Conservation (phyloP, 352 stramenopile genomes). For the Globisporangium spinosum region DNA sequence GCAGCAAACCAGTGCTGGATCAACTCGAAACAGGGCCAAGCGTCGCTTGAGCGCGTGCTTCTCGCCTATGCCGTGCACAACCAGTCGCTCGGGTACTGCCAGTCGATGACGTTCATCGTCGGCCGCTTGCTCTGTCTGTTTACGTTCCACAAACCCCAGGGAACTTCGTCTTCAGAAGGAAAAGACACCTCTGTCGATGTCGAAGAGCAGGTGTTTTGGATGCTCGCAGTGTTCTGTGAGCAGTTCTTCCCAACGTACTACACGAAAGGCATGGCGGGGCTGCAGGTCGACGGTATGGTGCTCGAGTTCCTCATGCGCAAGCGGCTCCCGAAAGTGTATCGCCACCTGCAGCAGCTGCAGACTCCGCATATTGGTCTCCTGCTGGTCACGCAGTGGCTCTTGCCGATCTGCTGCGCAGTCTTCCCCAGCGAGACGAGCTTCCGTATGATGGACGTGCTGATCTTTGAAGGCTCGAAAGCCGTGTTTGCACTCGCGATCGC, state of each 20-base stretch:
- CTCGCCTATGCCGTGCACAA: slow-evolving; percentile 81
- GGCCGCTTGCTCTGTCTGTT: slow-evolving; percentile 68
- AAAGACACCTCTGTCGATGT: slow-evolving; percentile 4
- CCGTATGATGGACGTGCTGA: slow-evolving; percentile 53
- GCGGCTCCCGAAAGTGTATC: slow-evolving; percentile 49
- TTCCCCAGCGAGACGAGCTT: slow-evolving; percentile 68
- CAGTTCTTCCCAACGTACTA: slow-evolving; percentile 61
- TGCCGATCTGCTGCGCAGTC: slow-evolving; percentile 59
- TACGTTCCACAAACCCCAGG: slow-evolving; percentile 8
- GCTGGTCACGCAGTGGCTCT: slow-evolving; percentile 61
- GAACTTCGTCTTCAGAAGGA: neutral
- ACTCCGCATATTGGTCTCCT: slow-evolving; percentile 50
- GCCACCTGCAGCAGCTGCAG: slow-evolving; percentile 56
- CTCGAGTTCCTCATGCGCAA: slow-evolving; percentile 45
- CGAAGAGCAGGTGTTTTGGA: slow-evolving; percentile 61
- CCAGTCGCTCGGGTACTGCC: slow-evolving; percentile 77
- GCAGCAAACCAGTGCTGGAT: slow-evolving; percentile 65
- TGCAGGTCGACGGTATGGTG: slow-evolving; percentile 54
- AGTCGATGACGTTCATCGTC: slow-evolving; percentile 89
- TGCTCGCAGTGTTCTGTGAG: slow-evolving; percentile 51
- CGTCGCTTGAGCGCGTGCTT: slow-evolving; percentile 60
- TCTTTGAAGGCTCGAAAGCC: slow-evolving; percentile 47
- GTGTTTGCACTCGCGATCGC: slow-evolving; percentile 57
- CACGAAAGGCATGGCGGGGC: slow-evolving; percentile 54
- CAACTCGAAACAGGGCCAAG: slow-evolving; percentile 38